A percentile compares a stretch with the other conserved stretches of the same genome.
Conservation (phyloP, 345 rosid genomes). For the Luvunga scandens region DNA sequence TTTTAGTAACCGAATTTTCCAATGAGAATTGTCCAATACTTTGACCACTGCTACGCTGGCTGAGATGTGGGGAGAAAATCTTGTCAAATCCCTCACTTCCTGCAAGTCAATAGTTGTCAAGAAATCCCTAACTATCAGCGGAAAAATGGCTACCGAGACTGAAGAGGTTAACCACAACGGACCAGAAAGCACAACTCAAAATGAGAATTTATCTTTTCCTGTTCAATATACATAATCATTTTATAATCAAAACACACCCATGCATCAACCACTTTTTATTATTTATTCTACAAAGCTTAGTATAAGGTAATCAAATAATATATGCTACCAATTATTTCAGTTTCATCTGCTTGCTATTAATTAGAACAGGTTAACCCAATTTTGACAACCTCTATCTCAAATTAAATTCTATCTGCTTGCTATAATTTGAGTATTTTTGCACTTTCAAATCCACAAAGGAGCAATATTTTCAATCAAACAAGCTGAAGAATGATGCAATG, state of each 20-base stretch:
- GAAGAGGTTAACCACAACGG: not conserved
- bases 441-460: not conserved
- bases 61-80: slow-evolving; percentile 59
- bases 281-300: not conserved
- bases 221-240: not conserved
- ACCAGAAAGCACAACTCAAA: not conserved
- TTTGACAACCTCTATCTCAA: not conserved
- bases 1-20: slow-evolving; percentile 27
- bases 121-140: not conserved
- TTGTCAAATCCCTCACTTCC: slow-evolving; percentile 85
- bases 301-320: not conserved
- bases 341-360: not conserved
- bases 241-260: not conserved
- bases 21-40: slow-evolving; percentile 35
- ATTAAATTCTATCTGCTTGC: not conserved
- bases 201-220: slow-evolving; percentile 1
- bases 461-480: not conserved
- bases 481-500: not conserved
- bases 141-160: not conserved
- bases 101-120: slow-evolving; percentile 30
- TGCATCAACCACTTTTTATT: not conserved
- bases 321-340: not conserved
- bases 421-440: not conserved
- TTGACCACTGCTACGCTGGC: slow-evolving; percentile 41
- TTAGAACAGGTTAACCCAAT: not conserved